These are phyloP conservation scores for Myxozyma melibiosi DNA, from an alignment of 805 yeast genomes.

Conservation along the genomic window DNA sequence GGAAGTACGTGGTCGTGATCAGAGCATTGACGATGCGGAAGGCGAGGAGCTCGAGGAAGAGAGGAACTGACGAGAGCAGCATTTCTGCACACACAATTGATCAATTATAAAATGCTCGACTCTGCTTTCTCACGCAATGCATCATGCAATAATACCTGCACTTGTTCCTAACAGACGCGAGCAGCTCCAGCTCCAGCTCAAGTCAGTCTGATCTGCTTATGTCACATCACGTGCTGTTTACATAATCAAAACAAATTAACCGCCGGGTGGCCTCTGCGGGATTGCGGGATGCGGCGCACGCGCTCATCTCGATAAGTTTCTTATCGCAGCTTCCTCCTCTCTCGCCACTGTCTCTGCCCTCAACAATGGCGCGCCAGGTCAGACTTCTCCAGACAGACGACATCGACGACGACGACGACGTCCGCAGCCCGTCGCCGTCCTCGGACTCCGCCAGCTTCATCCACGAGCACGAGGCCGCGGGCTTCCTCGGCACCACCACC, in stretches of 20 bases:
- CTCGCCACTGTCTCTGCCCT: not conserved
- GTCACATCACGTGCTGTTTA: not conserved
- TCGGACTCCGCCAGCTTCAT: not conserved
- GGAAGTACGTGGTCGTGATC: conserved; percentile 74
- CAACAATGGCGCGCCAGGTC: not conserved
- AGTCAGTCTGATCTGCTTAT: no score
- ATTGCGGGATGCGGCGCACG: not conserved
- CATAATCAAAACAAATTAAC: no score
- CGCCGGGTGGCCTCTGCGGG: not conserved
- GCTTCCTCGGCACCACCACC: conserved; percentile 3
- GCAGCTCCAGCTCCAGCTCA: no score
- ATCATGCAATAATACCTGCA: no score
- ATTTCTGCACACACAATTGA: no score
- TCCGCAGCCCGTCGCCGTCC: not conserved
- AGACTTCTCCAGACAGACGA: not conserved
- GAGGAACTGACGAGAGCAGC: not conserved
- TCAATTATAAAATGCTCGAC: no score
- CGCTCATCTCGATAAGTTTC: no score
- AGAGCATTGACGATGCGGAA: conserved; percentile 66
- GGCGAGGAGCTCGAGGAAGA: conserved; percentile 39
- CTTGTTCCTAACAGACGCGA: no score
- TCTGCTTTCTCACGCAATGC: no score
- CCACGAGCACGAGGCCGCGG: conserved; percentile 7
- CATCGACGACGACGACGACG: not conserved
- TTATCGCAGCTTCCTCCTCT: not conserved